These are phyloP conservation scores for Rhizopogon parksii DNA, from an alignment of 1,284 basidiomycete genomes.

Conservation along the genomic window DNA sequence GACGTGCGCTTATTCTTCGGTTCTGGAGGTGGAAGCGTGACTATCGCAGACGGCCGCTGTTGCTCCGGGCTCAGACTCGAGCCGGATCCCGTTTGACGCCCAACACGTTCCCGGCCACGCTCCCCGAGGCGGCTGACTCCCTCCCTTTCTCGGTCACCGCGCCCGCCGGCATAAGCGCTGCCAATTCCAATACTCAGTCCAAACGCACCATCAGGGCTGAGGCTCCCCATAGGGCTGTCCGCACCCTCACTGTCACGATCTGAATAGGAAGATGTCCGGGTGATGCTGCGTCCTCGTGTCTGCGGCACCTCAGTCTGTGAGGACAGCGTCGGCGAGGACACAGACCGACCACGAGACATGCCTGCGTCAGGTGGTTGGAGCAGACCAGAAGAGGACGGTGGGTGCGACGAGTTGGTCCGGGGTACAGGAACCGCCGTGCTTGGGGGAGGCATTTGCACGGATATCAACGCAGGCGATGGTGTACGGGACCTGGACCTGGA, in stretches of 20 bases:
- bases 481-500: slow-evolving; percentile 34
- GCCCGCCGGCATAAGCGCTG: slow-evolving; percentile 26
- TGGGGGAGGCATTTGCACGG: slow-evolving; percentile 25
- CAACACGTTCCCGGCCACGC: slow-evolving; percentile 38
- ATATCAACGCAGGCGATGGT: slow-evolving; percentile 31
- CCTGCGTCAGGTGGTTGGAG: slow-evolving; percentile 21
- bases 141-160: slow-evolving; percentile 26
- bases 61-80: slow-evolving; percentile 44
- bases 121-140: slow-evolving; percentile 33
- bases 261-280: slow-evolving; percentile 45
- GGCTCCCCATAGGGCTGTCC: slow-evolving; percentile 47
- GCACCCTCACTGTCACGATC: slow-evolving; percentile 39
- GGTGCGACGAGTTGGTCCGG: slow-evolving; percentile 10
- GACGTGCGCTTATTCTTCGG: slow-evolving; percentile 9
- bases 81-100: slow-evolving; percentile 32
- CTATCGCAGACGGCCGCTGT: slow-evolving; percentile 21
- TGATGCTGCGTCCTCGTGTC: slow-evolving; percentile 48
- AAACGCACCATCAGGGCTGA: slow-evolving; percentile 49
- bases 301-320: slow-evolving; percentile 21
- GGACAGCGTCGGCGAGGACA: slow-evolving; percentile 22
- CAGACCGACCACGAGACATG: slow-evolving; percentile 21
- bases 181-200: slow-evolving; percentile 31
- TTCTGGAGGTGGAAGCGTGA: slow-evolving; percentile 13
- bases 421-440: slow-evolving; percentile 8
- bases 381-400: slow-evolving; percentile 10